Conservation (phyloP, 352 stramenopile genomes). For the Globisporangium ultimum region DNA sequence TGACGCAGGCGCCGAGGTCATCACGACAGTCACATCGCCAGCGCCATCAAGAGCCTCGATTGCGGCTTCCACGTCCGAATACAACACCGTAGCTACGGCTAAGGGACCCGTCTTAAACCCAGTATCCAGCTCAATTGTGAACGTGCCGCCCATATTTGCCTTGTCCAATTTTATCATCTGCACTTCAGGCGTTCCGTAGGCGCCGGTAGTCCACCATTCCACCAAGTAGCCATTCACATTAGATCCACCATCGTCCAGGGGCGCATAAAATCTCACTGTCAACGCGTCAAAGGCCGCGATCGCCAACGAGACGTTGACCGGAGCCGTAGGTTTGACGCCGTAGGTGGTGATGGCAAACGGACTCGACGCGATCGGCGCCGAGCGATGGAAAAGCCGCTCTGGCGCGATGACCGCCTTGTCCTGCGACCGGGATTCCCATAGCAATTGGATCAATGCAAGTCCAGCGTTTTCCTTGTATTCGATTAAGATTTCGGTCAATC, state of each 20-base stretch:
- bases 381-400: conserved; percentile 84
- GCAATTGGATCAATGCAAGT: conserved; percentile 73
- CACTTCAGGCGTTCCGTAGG: conserved; percentile 50
- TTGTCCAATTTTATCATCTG: conserved; percentile 87
- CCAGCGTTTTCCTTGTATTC: conserved; percentile 94
- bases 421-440: conserved; percentile 90
- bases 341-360: conserved; percentile 59
- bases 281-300: conserved; percentile 62
- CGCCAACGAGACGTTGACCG: conserved; percentile 29
- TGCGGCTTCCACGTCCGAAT: conserved; percentile 74
- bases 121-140: conserved; percentile 64
- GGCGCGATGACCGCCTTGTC: conserved; percentile 81
- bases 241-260: conserved; percentile 83
- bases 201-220: conserved; percentile 76
- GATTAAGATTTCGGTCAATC: conserved; percentile 83
- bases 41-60: conserved; percentile 74
- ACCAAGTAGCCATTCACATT: conserved; percentile 83
- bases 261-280: conserved; percentile 79
- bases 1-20: conserved; percentile 13
- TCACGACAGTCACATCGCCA: conserved; percentile 75
- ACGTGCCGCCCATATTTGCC: conserved; percentile 75
- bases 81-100: conserved; percentile 35
- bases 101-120: conserved; percentile 52
- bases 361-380: conserved; percentile 47
- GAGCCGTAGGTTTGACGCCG: conserved; percentile 54